phyloP scores from a whole-genome alignment of 495 filamentous ascomycete genomes.

The Tuber melanosporum region DNA sequence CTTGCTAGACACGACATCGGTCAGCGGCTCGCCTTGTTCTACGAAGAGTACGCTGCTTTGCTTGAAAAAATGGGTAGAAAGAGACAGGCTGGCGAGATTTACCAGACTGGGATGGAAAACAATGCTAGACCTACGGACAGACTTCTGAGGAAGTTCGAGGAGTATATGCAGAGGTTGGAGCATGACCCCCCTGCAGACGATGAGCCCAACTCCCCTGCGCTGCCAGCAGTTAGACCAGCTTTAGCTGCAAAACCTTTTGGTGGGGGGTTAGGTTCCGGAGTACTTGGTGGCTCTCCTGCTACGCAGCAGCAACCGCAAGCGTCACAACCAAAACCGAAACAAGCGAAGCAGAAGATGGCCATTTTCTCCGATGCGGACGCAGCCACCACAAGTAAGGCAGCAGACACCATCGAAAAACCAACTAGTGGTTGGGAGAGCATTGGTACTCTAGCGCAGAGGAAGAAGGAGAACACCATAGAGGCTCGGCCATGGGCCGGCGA shows the following conservation, averaged over 20 bases:
- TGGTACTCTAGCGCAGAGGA: slow-evolving; percentile 73
- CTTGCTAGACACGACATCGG: slow-evolving; percentile 82
- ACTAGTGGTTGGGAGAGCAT: slow-evolving; percentile 87
- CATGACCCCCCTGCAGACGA: slow-evolving; percentile 52
- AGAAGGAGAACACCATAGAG: slow-evolving; percentile 87
- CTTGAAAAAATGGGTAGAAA: slow-evolving; percentile 78
- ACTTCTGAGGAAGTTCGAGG: slow-evolving; percentile 76
- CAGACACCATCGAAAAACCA: slow-evolving; percentile 27
- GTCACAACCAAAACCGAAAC: slow-evolving; percentile 47
- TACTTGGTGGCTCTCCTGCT: slow-evolving; percentile 45
- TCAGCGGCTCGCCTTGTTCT: slow-evolving; percentile 83
- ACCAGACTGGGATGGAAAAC: slow-evolving; percentile 74
- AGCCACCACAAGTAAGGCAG: slow-evolving; percentile 46
- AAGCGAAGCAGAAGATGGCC: slow-evolving; percentile 71
- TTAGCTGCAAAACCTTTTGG: slow-evolving; percentile 62
- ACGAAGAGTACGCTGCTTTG: slow-evolving; percentile 94
- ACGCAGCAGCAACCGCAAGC: slow-evolving; percentile 55
- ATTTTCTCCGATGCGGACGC: slow-evolving; percentile 79
- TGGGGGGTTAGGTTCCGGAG: slow-evolving; percentile 15
- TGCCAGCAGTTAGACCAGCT: slow-evolving; percentile 76
- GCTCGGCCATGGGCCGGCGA: slow-evolving; percentile 88
- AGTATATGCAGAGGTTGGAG: slow-evolving; percentile 75
- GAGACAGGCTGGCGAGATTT: slow-evolving; percentile 90
- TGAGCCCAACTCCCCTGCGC: slow-evolving; percentile 74
- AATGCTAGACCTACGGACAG: slow-evolving; percentile 79